Percentiles rank a stretch among this genome's conserved stretches.
These are phyloP conservation scores for Cotoneaster glaucophyllus DNA, from an alignment of 306 rosid species.

Conservation along the genomic window DNA sequence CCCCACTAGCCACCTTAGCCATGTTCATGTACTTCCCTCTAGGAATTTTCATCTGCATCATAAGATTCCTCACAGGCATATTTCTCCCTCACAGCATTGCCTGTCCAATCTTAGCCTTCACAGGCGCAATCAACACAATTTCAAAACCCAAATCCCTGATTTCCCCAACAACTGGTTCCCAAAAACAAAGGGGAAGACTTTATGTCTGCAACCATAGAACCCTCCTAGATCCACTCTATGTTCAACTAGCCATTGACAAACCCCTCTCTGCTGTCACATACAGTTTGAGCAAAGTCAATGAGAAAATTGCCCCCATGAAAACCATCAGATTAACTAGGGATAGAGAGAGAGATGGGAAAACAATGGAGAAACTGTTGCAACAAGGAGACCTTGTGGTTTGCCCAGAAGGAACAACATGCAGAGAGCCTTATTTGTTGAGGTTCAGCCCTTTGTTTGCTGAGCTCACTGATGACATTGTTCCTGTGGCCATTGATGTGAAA, in stretches of 20 bases:
- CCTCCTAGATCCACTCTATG: conserved; percentile 59
- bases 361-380: conserved; percentile 36
- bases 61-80: conserved; percentile 28
- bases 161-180: neutral
- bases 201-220: conserved; percentile 79
- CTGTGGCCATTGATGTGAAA: conserved; percentile 50
- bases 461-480: conserved; percentile 47
- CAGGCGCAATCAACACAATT: conserved; percentile 37
- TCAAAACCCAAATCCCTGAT: conserved; percentile 4
- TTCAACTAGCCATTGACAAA: conserved; percentile 25
- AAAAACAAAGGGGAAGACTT: conserved; percentile 32
- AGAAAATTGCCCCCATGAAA: conserved; percentile 44
- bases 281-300: conserved; percentile 52
- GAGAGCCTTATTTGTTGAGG: conserved; percentile 67
- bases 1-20: conserved; percentile 32
- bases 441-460: conserved; percentile 75
- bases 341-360: conserved; percentile 35
- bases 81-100: conserved; percentile 35
- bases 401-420: conserved; percentile 81
- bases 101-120: conserved; percentile 47
- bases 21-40: conserved; percentile 61
- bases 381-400: conserved; percentile 58
- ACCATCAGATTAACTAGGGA: conserved; percentile 45
- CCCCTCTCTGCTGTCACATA: conserved; percentile 50
- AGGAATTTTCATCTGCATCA: conserved; percentile 35